A percentile compares a stretch with the other conserved stretches of the same genome.
Evolutionary conservation across 2,329 filamentous ascomycete species (phyloP).

Genomic region (Monosporascus cannonballus): DNA sequence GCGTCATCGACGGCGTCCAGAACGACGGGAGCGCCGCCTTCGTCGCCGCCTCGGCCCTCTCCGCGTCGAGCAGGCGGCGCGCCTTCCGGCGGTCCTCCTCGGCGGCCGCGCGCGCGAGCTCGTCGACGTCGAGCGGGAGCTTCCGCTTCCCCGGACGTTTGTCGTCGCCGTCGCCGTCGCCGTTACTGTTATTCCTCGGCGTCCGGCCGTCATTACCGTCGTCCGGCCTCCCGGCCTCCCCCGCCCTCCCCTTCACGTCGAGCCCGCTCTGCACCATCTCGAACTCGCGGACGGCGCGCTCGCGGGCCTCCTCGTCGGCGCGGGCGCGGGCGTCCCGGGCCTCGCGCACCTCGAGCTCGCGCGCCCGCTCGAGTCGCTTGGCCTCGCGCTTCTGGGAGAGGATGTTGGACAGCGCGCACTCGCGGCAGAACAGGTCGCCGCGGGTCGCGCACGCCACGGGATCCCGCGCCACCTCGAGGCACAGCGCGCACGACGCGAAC

Average conservation of each 20-base stretch:
- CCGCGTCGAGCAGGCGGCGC: constrained; percentile 63
- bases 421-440: constrained; percentile 90
- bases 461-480: constrained; percentile 71
- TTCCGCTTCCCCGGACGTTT: constrained; percentile 59
- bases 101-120: constrained; percentile 62
- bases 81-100: constrained; percentile 66
- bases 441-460: constrained; percentile 71
- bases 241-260: constrained; percentile 28
- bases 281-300: constrained; percentile 72
- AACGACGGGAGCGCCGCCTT: constrained; percentile 76
- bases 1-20: constrained; percentile 85
- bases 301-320: constrained; percentile 63
- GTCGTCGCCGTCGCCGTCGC: constrained; percentile 20
- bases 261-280: constrained; percentile 76
- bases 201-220: constrained; percentile 14
- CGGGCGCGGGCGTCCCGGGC: constrained; percentile 49
- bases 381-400: constrained; percentile 88
- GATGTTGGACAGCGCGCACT: constrained; percentile 89
- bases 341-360: constrained; percentile 56
- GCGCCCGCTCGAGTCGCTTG: constrained; percentile 66
- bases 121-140: constrained; percentile 72
- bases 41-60: constrained; percentile 68
- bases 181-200: not conserved
- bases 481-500: constrained; percentile 84
- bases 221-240: constrained; percentile 24